A percentile compares a stretch with the other conserved stretches of the same genome.
phyloP scores from a whole-genome alignment of 2,329 filamentous ascomycete genomes.

The Hypoxylon sp. region DNA sequence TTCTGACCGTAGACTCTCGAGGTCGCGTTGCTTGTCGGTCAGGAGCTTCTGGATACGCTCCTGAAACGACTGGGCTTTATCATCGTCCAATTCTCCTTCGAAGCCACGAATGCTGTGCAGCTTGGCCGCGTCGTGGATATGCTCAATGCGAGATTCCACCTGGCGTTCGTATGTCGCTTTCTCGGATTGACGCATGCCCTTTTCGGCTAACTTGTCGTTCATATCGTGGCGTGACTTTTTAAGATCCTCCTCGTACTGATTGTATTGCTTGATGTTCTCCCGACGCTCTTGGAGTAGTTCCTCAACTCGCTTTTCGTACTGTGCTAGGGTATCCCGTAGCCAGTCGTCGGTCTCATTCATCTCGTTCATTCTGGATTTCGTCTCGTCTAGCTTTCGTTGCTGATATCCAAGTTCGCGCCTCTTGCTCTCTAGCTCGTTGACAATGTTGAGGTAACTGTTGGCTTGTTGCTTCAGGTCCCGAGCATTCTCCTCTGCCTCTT shows the following conservation, averaged over 20 bases:
- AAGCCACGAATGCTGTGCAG: slow-evolving; percentile 84
- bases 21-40: slow-evolving; percentile 77
- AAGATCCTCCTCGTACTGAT: slow-evolving; percentile 65
- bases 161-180: slow-evolving; percentile 88
- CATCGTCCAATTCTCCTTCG: slow-evolving; percentile 78
- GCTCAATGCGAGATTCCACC: slow-evolving; percentile 70
- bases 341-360: slow-evolving; percentile 80
- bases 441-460: slow-evolving; percentile 75
- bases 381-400: slow-evolving; percentile 72
- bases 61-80: slow-evolving; percentile 78
- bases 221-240: slow-evolving; percentile 55
- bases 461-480: slow-evolving; percentile 75
- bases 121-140: slow-evolving; percentile 80
- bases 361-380: slow-evolving; percentile 77
- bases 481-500: slow-evolving; percentile 64
- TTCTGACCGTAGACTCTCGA: slow-evolving; percentile 78
- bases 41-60: slow-evolving; percentile 77
- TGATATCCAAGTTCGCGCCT: slow-evolving; percentile 73
- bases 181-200: slow-evolving; percentile 83
- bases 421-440: slow-evolving; percentile 79
- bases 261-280: slow-evolving; percentile 69
- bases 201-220: slow-evolving; percentile 65
- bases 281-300: slow-evolving; percentile 71
- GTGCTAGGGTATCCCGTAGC: slow-evolving; percentile 73
- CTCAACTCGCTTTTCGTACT: slow-evolving; percentile 79